phyloP scores from a whole-genome alignment of 2,329 filamentous ascomycete genomes.

The Xylariaceae sp. region DNA sequence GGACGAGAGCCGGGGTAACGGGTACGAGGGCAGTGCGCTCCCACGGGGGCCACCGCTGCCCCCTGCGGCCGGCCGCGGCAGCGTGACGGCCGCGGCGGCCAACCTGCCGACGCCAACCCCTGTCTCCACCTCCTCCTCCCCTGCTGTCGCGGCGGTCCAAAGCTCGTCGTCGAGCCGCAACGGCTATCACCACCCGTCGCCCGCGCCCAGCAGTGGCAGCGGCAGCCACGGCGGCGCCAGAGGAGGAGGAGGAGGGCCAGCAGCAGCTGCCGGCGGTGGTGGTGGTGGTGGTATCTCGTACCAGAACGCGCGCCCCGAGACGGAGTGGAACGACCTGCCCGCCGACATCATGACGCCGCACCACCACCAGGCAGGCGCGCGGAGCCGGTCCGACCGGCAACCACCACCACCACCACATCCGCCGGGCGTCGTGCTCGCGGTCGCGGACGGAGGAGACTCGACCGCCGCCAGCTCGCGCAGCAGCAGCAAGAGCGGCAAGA shows the following conservation, averaged over 20 bases:
- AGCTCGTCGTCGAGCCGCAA: not conserved
- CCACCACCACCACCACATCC: not conserved
- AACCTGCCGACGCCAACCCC: slow-evolving; percentile 14
- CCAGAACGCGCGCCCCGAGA: slow-evolving; percentile 51
- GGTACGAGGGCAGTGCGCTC: not conserved
- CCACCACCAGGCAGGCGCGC: not conserved
- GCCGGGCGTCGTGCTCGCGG: slow-evolving; percentile 7
- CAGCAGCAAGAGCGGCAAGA: slow-evolving; percentile 44
- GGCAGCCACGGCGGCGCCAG: slow-evolving; percentile 10
- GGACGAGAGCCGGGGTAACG: not conserved
- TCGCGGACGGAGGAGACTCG: slow-evolving; percentile 21
- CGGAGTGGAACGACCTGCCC: slow-evolving; percentile 60
- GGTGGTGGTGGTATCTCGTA: slow-evolving; percentile 44
- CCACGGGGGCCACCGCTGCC: slow-evolving; percentile 1
- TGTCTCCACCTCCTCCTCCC: slow-evolving; percentile 6
- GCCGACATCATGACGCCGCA: slow-evolving; percentile 40
- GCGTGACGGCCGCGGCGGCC: slow-evolving; percentile 22
- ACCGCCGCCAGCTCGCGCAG: slow-evolving; percentile 47
- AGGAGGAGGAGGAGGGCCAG: no score
- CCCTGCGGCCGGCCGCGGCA: no score
- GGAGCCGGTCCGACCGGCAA: not conserved
- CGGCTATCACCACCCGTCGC: slow-evolving; percentile 10
- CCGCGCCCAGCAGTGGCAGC: slow-evolving; percentile 24
- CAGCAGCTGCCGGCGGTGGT: slow-evolving; percentile 27
- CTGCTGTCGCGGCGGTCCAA: slow-evolving; percentile 3